Evolutionary conservation across 768 basidiomycete genomes (phyloP).

Genomic region (Tubosaeta brunneosetosa): DNA sequence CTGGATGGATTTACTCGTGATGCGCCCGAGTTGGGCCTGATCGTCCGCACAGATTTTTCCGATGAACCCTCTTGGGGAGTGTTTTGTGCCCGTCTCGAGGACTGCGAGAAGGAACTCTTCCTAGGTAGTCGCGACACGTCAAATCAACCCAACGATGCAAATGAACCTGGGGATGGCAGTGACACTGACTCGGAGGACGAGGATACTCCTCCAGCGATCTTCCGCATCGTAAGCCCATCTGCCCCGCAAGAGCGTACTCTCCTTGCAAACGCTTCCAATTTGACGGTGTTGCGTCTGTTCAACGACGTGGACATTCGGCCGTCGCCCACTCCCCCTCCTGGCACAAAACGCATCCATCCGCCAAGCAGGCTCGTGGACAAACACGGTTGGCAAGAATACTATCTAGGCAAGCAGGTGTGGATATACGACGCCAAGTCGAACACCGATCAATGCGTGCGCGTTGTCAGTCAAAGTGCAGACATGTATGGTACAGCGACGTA

Average conservation of each 20-base stretch:
- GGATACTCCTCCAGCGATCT: conserved; percentile 41
- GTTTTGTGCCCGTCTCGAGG: conserved; percentile 48
- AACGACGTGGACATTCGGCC: conserved; percentile 66
- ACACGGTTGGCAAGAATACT: conserved; percentile 69
- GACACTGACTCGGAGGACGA: conserved; percentile 29
- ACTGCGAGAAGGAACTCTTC: conserved; percentile 55
- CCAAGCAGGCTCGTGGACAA: conserved; percentile 58
- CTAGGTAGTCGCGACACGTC: conserved; percentile 22
- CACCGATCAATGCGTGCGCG: conserved; percentile 57
- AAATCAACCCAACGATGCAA: conserved; percentile 18
- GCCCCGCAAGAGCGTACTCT: conserved; percentile 36
- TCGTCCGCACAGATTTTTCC: conserved; percentile 72
- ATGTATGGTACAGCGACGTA: conserved; percentile 77
- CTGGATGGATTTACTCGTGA: conserved; percentile 45
- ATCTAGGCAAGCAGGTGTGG: conserved; percentile 66
- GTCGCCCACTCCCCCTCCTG: conserved; percentile 45
- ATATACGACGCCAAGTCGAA: conserved; percentile 70
- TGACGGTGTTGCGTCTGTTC: conserved; percentile 61
- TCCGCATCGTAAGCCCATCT: conserved; percentile 47
- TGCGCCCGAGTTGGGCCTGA: conserved; percentile 50
- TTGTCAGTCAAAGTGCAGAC: conserved; percentile 59
- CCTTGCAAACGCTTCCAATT: conserved; percentile 55
- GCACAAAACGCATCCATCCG: conserved; percentile 42
- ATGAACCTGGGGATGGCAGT: conserved; percentile 7
- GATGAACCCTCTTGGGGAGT: conserved; percentile 61